These are phyloP conservation scores for Fusarium chaquense DNA, from an alignment of 2,329 filamentous ascomycete genomes.

Conservation along the genomic window DNA sequence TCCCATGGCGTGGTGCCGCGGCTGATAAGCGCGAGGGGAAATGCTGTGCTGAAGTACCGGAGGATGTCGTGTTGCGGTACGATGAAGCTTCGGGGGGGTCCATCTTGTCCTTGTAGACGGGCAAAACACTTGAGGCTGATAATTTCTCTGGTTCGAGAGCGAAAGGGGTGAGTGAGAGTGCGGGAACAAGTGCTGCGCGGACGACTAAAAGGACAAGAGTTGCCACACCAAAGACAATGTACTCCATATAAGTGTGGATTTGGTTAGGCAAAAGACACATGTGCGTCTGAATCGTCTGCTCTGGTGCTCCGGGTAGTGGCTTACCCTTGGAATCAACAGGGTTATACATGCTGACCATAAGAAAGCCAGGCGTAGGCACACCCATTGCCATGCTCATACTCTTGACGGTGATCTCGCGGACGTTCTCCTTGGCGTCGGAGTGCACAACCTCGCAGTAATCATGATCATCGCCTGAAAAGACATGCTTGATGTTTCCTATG, in stretches of 20 bases:
- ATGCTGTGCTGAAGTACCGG: slow-evolving; percentile 45
- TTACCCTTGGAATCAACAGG: slow-evolving; percentile 75
- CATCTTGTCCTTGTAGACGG: slow-evolving; percentile 66
- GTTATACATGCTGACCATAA: slow-evolving; percentile 92
- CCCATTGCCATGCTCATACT: slow-evolving; percentile 97
- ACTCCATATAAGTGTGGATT: slow-evolving; percentile 83
- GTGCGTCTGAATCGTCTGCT: slow-evolving; percentile 82
- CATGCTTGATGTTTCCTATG: slow-evolving; percentile 83
- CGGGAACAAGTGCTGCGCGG: slow-evolving; percentile 68
- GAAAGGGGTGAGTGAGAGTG: slow-evolving; percentile 66
- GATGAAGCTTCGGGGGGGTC: slow-evolving; percentile 55
- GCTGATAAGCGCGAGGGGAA: slow-evolving; percentile 31
- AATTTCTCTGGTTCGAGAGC: slow-evolving; percentile 59
- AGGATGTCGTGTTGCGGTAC: slow-evolving; percentile 36
- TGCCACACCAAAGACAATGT: slow-evolving; percentile 72
- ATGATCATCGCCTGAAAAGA: slow-evolving; percentile 97
- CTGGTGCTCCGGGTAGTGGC: slow-evolving; percentile 58
- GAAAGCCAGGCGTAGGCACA: slow-evolving; percentile 85
- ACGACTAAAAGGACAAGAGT: slow-evolving; percentile 63
- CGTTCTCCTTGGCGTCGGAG: slow-evolving; percentile 72
- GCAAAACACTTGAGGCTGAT: slow-evolving; percentile 47
- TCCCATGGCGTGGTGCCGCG: slow-evolving; percentile 35
- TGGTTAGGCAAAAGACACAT: slow-evolving; percentile 93
- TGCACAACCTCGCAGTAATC: slow-evolving; percentile 96
- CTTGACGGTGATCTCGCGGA: slow-evolving; percentile 93